These are phyloP conservation scores for Penicillium macrosclerotiorum DNA, from an alignment of 495 filamentous ascomycete species.

Conservation along the genomic window DNA sequence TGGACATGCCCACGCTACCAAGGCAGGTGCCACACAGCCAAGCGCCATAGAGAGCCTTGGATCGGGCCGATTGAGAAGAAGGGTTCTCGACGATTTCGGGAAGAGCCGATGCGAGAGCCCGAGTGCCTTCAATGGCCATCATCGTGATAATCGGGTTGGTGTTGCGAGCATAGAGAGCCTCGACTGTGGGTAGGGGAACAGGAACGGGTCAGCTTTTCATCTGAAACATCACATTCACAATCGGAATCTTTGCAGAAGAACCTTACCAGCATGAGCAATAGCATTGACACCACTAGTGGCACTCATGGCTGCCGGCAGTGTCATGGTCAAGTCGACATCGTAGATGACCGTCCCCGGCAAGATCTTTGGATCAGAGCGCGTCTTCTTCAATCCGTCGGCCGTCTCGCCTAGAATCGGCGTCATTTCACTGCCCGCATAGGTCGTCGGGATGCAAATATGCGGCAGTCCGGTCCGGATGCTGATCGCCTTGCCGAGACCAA, in stretches of 20 bases:
- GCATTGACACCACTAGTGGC: slow-evolving; percentile 68
- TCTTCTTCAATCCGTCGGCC: slow-evolving; percentile 60
- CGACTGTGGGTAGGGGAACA: slow-evolving; percentile 42
- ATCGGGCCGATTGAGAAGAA: slow-evolving; percentile 47
- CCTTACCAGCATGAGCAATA: slow-evolving; percentile 61
- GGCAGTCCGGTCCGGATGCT: slow-evolving; percentile 61
- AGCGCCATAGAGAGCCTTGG: slow-evolving; percentile 61
- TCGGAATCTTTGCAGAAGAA: too few species aligned
- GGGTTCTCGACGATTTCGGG: slow-evolving; percentile 55
- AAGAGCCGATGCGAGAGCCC: slow-evolving; percentile 52
- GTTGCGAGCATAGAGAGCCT: slow-evolving; percentile 65
- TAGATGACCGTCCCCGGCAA: slow-evolving; percentile 66
- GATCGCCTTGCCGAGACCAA: slow-evolving; percentile 66
- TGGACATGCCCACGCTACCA: slow-evolving; percentile 65
- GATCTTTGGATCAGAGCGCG: slow-evolving; percentile 62
- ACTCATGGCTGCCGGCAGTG: slow-evolving; percentile 56
- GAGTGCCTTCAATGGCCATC: slow-evolving; percentile 56
- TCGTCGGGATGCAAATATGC: slow-evolving; percentile 67
- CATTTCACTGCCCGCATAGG: slow-evolving; percentile 70
- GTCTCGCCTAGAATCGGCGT: slow-evolving; percentile 69
- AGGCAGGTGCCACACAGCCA: slow-evolving; percentile 66
- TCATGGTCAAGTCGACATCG: slow-evolving; percentile 67
- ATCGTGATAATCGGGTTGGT: slow-evolving; percentile 59
- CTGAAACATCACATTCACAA: too few species aligned
- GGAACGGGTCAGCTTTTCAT: too few species aligned